Conservation (phyloP, 768 basidiomycete species). For the Amanita rimosa region DNA sequence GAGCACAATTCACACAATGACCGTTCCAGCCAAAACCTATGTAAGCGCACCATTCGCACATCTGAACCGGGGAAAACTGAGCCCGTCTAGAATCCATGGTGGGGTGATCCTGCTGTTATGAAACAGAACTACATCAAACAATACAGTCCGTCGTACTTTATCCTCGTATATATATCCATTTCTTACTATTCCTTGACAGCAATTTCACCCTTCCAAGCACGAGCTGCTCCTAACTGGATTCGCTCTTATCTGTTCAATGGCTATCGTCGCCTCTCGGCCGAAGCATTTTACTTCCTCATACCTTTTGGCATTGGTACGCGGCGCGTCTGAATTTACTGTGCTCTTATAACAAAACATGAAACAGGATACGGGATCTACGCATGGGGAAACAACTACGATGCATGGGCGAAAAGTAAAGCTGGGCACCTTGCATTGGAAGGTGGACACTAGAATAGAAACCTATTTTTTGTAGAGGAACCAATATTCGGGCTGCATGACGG, state of each 20-base stretch:
- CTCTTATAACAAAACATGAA: neutral
- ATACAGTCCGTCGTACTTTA: conserved; percentile 55
- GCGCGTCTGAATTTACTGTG: neutral
- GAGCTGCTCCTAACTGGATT: conserved; percentile 60
- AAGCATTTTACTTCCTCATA: conserved; percentile 68
- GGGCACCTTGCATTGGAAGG: conserved; percentile 46
- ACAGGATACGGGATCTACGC: conserved; percentile 69
- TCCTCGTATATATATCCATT: neutral
- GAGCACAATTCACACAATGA: conserved; percentile 2
- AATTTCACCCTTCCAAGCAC: conserved; percentile 75
- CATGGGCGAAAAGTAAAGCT: conserved; percentile 71
- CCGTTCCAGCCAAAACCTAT: conserved; percentile 57
- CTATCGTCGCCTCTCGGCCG: conserved; percentile 60
- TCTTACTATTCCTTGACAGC: conserved; percentile 28
- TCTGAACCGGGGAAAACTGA: neutral
- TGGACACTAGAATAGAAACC: conserved; percentile 20
- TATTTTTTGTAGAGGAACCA: neutral
- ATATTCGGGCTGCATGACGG: neutral
- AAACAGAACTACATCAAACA: conserved; percentile 63
- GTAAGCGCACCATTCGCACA: conserved; percentile 35
- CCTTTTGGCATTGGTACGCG: conserved; percentile 65
- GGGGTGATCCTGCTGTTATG: conserved; percentile 64
- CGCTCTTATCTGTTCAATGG: conserved; percentile 81
- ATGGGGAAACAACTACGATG: conserved; percentile 65
- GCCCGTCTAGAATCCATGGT: conserved; percentile 66